Base-by-base conservation (phyloP, 2,329 filamentous ascomycete species). In the Aspergillus fumigatiaffinis region DNA sequence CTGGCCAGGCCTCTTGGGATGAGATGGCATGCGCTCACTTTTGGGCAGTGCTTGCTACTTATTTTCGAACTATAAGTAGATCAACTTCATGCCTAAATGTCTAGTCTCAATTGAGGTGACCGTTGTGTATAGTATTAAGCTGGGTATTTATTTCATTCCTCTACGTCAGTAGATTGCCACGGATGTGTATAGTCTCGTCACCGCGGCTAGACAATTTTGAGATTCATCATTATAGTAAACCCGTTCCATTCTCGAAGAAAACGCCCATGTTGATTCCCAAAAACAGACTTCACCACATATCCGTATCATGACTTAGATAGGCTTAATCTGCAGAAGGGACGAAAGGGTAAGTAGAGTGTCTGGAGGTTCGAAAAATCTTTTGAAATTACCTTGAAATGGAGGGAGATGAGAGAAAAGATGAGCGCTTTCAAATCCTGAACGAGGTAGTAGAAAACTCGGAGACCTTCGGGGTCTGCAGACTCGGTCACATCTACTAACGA, bases 361-460 rank as follows among this genome's bases (percentile, higher is more conserved):
- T 14, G 35, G n/a, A 51, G 29, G 50, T 4, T 23, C 12, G 9
- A 53, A 26, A 32, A 20, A 50, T 59, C 23, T 17, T 20, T 12
- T 20, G 9, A 9, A 21, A 41, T 46, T 72, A 86, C 86, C 88
- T 99, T 99, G 82, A 99, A 99, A 79, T 99, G 94, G 62, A 99
- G 82, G 2, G 91, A 91, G 68, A 97, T 99, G 63, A 99, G 78
- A 54, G 93, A 97, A 76, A 99, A 99, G 3, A 99, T 91, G 41
- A 99, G 81, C 0, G 94, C 94, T 78, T 97, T 99, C 26, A 99
- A 79, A 72, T 99, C 94, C 72, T 99, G 94, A 4, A 97, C 93
- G 7, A 99, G 87, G 72, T 99, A 99, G 80, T 99, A 99, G 77
- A 99, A 99, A 3, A 99, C 94, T 51, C 94, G 87, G 12, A 99